Percentiles rank a stretch among this genome's conserved stretches.
Evolutionary conservation across 108 stramenopile genomes (phyloP).

Genomic region (Discostella stelligeroides): DNA sequence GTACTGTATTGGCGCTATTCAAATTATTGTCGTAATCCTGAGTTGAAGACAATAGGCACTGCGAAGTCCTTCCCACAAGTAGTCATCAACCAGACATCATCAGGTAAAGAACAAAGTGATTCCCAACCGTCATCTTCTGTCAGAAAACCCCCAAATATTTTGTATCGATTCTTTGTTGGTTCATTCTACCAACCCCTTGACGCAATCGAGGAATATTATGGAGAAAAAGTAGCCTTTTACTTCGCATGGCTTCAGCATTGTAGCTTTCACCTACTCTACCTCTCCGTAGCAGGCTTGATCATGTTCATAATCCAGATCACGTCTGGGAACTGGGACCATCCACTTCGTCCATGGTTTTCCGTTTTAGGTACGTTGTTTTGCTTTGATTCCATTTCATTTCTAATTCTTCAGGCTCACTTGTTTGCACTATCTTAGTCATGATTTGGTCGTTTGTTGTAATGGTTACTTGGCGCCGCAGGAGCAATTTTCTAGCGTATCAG

Average conservation of each 20-base stretch:
- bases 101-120: conserved; percentile 18
- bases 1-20: conserved; percentile 71
- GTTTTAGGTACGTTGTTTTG: conserved; percentile 9
- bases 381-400: not conserved
- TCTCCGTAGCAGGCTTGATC: conserved; percentile 72
- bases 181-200: conserved; percentile 90
- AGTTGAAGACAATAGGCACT: conserved; percentile 45
- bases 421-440: conserved; percentile 74
- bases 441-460: conserved; percentile 94
- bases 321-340: conserved; percentile 73
- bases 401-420: conserved; percentile 3
- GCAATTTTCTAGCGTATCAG: conserved; percentile 76
- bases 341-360: conserved; percentile 71
- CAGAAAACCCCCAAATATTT: conserved; percentile 51
- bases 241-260: conserved; percentile 97
- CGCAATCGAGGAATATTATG: conserved; percentile 95
- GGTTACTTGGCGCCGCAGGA: conserved; percentile 88
- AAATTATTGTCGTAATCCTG: conserved; percentile 68
- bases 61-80: not conserved
- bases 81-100: not conserved
- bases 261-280: conserved; percentile 78
- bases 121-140: conserved; percentile 4
- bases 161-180: conserved; percentile 77
- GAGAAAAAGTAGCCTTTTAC: conserved; percentile 97
- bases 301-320: conserved; percentile 69